Base-by-base conservation (phyloP, 192 early-diverging fungal genomes). In the Dissophora globulifera region DNA sequence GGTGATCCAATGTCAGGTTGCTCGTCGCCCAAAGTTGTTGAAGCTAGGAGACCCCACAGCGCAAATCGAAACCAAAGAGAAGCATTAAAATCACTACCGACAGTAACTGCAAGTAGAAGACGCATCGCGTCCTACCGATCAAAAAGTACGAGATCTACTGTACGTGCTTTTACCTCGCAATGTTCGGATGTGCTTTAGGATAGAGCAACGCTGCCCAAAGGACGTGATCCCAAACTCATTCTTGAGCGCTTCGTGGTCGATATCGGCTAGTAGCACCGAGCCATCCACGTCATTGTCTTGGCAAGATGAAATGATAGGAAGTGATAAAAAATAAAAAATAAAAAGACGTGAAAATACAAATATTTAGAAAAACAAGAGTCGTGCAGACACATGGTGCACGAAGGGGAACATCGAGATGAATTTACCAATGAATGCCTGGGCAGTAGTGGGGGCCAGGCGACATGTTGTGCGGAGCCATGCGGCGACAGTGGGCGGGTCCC, bases 281-380 rank as follows among this genome's bases (percentile, higher is more conserved):
- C 82, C 82, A 48, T 84, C 82, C 12, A 84, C 63, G 25, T 84
- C 82, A 38, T 84, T 80, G 6, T 79, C 82, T 83, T n/a, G n/a
- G n/a, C n/a, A n/a, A n/a, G n/a, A n/a, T n/a, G n/a, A n/a, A 30
- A 35, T 45, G 35, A 29, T 27, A 42, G 29, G 23, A 45, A 45
- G 4, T 10, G 33, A 12, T 9, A 3, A 7, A 16, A 61, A 35
- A 35, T n/a, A 32, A 22, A 16, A 27, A 48, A 47, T 4, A 46
- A 30, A 45, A 12, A 17, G 45, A 22, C 0, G 11, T 9, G 16
- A 49, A 23, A 27, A 25, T 30, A 13, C 26, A 16, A 22, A 40
- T 19, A 22, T 5, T 16, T 3, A 58, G 29, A 43, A 58, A 20
- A 43, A 49, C 1, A n/a, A 43, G 41, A 2, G 41, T 1, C 1